These are phyloP conservation scores for Ceratobasidium sp. DNA, from an alignment of 1,284 basidiomycete genomes.

Conservation along the genomic window DNA sequence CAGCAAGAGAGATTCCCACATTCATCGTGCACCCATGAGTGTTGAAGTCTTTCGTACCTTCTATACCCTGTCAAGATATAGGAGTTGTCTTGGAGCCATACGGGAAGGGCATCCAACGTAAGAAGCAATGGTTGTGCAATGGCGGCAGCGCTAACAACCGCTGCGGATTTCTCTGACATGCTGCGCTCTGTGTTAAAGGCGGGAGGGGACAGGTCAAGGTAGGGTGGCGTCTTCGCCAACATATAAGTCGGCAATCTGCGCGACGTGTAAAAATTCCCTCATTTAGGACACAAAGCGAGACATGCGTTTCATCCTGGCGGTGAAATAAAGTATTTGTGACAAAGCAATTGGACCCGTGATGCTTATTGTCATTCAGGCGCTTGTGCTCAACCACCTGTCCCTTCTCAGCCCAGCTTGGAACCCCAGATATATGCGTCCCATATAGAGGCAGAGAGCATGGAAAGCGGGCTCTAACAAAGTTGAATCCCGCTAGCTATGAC, in stretches of 20 bases:
- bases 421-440: slow-evolving; percentile 13
- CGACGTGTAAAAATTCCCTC: background rate
- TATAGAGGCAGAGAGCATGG: background rate
- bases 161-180: slow-evolving; percentile 24
- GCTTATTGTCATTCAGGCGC: slow-evolving; percentile 21
- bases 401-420: background rate
- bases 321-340: slow-evolving; percentile 10
- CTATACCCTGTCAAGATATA: slow-evolving; percentile 44
- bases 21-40: background rate
- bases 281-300: slow-evolving; percentile 30
- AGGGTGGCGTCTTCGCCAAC: background rate
- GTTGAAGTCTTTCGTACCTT: slow-evolving; percentile 4
- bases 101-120: slow-evolving; percentile 34
- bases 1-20: background rate
- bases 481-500: background rate
- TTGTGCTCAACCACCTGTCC: background rate
- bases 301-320: slow-evolving; percentile 16
- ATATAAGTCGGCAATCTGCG: slow-evolving; percentile 19
- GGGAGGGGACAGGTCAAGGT: background rate
- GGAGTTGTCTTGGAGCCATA: slow-evolving; percentile 40
- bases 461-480: background rate
- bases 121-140: slow-evolving; percentile 36
- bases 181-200: background rate
- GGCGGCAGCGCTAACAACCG: slow-evolving; percentile 22
- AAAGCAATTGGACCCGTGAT: slow-evolving; percentile 13